A percentile compares a stretch with the other conserved stretches of the same genome.
Conservation (phyloP, 2,329 filamentous ascomycete genomes). For the Ilyonectria robusta region DNA sequence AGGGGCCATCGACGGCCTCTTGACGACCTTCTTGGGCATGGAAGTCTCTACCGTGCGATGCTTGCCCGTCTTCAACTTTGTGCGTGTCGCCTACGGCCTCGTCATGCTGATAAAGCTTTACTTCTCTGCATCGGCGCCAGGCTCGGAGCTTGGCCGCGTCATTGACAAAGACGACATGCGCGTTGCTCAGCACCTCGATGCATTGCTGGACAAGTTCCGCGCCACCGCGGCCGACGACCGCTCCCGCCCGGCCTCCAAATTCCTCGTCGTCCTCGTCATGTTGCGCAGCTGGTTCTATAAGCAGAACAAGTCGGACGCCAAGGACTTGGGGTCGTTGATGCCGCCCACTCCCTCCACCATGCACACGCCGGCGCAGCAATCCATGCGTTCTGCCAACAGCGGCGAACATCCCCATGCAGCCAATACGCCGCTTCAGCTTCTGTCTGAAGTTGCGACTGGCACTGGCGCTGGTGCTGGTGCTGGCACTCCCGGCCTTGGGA, state of each 20-base stretch:
- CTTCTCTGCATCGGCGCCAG: constrained; percentile 74
- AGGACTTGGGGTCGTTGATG: constrained; percentile 28
- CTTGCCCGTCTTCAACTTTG: constrained; percentile 79
- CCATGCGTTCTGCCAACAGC: constrained; percentile 9
- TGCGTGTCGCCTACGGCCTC: constrained; percentile 79
- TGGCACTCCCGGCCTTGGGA: constrained; percentile 24
- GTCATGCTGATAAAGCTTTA: constrained; percentile 83
- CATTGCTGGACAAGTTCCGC: constrained; percentile 77
- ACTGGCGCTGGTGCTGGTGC: constrained; percentile 57
- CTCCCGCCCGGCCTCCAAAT: constrained; percentile 78
- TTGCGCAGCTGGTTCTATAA: constrained; percentile 78
- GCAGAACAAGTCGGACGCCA: constrained; percentile 54
- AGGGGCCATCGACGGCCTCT: constrained; percentile 74
- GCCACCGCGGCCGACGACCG: constrained; percentile 73
- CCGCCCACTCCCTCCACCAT: constrained; percentile 16
- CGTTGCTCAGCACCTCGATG: constrained; percentile 76
- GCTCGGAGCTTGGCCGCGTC: constrained; percentile 77
- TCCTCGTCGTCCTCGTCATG: constrained; percentile 79
- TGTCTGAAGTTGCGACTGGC: constrained; percentile 69
- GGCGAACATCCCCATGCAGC: constrained; percentile 48
- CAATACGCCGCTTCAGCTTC: constrained; percentile 69
- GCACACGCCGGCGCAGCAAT: constrained; percentile 34
- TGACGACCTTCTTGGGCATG: constrained; percentile 76
- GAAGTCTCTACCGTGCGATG: constrained; percentile 71
- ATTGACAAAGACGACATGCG: constrained; percentile 78